Evolutionary conservation across 495 filamentous ascomycete genomes (phyloP).

Genomic region (Penicillium herquei): DNA sequence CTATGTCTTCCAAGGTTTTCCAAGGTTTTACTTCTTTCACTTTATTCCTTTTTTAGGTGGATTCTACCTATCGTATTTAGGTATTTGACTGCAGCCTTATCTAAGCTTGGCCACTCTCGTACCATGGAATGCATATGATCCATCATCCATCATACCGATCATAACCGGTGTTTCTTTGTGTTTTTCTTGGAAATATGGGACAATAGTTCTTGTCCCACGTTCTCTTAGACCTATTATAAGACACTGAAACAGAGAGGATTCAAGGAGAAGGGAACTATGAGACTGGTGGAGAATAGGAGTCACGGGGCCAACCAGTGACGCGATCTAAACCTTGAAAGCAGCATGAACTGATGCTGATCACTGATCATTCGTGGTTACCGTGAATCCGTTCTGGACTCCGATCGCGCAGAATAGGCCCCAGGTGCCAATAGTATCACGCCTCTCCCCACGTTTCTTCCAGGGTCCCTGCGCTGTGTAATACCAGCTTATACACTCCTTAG

Average conservation of each 20-base stretch:
- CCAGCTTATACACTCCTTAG: too few relatives aligned
- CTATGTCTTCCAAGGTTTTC: neutral
- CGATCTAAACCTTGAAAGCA: neutral
- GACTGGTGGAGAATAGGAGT: neutral
- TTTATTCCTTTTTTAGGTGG: neutral
- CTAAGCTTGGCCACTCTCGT: constrained; percentile 11
- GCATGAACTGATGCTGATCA: neutral
- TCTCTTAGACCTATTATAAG: neutral
- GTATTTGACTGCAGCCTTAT: constrained; percentile 7
- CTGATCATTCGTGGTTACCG: neutral
- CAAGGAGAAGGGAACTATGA: neutral
- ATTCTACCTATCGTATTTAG: neutral
- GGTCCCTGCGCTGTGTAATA: too few relatives aligned
- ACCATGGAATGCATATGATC: constrained; percentile 3
- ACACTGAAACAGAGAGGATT: neutral
- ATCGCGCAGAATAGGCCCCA: neutral
- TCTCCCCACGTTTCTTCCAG: neutral
- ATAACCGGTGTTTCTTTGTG: neutral
- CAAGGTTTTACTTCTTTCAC: neutral
- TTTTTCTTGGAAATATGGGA: neutral
- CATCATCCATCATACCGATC: neutral
- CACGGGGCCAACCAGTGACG: constrained; percentile 4
- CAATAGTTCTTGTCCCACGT: neutral
- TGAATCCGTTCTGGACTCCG: neutral
- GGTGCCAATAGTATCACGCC: neutral